phyloP scores from a whole-genome alignment of 768 basidiomycete genomes.

The Lactarius vividus region DNA sequence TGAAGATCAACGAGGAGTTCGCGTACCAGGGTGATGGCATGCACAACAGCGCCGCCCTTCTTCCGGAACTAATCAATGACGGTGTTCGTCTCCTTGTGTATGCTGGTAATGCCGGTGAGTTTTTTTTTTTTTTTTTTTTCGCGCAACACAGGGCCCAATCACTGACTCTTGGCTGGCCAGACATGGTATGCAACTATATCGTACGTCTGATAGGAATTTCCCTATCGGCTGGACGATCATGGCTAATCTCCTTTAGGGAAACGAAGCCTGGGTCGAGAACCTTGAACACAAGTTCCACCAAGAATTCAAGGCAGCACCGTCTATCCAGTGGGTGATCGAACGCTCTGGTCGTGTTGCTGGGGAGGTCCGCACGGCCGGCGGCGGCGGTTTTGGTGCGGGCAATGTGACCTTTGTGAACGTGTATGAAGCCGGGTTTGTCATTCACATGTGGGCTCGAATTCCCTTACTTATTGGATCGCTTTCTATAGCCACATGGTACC shows the following conservation, averaged over 20 bases:
- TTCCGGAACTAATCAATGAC: constrained; percentile 77
- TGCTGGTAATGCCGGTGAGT: constrained; percentile 71
- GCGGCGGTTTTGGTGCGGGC: constrained; percentile 63
- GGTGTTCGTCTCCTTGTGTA: constrained; percentile 87
- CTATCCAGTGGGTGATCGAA: constrained; percentile 56
- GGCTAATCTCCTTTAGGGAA: constrained; percentile 48
- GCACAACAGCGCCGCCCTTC: constrained; percentile 74
- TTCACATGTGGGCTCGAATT: neutral
- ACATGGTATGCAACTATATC: constrained; percentile 87
- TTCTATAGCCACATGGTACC: constrained; percentile 80
- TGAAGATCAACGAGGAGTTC: constrained; percentile 80
- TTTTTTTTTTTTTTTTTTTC: neutral
- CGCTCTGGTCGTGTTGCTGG: constrained; percentile 58
- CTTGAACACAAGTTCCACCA: constrained; percentile 59
- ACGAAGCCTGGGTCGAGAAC: constrained; percentile 69
- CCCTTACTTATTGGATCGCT: neutral
- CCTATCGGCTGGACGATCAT: neutral
- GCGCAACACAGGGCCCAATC: neutral
- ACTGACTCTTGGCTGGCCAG: constrained; percentile 5
- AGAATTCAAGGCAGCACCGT: constrained; percentile 53
- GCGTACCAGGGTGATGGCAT: constrained; percentile 79
- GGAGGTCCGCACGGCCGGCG: constrained; percentile 66
- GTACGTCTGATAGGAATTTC: constrained; percentile 38
- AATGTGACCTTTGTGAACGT: constrained; percentile 82
- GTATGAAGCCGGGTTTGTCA: constrained; percentile 71